Evolutionary conservation across 1,284 basidiomycete genomes (phyloP).

Genomic region (Ganoderma leucocontextum): DNA sequence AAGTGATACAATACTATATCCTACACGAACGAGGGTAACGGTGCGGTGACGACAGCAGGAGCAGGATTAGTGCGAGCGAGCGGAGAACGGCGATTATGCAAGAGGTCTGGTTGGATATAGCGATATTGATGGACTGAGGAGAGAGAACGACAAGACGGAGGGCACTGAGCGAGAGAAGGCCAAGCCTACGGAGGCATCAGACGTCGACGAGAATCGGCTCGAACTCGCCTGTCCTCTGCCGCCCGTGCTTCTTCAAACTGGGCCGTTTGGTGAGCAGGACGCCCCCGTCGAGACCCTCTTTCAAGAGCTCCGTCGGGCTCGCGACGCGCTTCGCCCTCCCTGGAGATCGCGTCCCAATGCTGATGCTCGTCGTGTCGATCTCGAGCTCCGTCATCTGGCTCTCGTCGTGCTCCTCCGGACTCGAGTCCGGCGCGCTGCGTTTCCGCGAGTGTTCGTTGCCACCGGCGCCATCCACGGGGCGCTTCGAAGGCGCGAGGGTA

Average conservation of each 20-base stretch:
- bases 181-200: not conserved
- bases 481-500: constrained; percentile 19
- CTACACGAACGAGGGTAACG: not conserved
- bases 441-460: constrained; percentile 23
- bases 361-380: constrained; percentile 25
- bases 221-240: constrained; percentile 39
- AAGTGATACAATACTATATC: not conserved
- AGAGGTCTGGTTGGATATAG: too few species aligned
- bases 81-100: not conserved
- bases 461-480: not conserved
- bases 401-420: not conserved
- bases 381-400: constrained; percentile 12
- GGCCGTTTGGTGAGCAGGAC: constrained; percentile 69
- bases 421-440: constrained; percentile 32
- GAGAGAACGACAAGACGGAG: too few species aligned
- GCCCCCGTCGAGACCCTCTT: constrained; percentile 65
- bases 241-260: constrained; percentile 68
- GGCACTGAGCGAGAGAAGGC: too few species aligned
- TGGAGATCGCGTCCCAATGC: constrained; percentile 39
- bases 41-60: not conserved
- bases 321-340: constrained; percentile 67
- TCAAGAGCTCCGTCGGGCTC: constrained; percentile 74
- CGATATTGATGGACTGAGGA: not conserved
- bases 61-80: not conserved
- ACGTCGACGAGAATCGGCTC: constrained; percentile 1